These are phyloP conservation scores for Cryptococcus wingfieldii DNA, from an alignment of 1,284 basidiomycete genomes.

Conservation along the genomic window DNA sequence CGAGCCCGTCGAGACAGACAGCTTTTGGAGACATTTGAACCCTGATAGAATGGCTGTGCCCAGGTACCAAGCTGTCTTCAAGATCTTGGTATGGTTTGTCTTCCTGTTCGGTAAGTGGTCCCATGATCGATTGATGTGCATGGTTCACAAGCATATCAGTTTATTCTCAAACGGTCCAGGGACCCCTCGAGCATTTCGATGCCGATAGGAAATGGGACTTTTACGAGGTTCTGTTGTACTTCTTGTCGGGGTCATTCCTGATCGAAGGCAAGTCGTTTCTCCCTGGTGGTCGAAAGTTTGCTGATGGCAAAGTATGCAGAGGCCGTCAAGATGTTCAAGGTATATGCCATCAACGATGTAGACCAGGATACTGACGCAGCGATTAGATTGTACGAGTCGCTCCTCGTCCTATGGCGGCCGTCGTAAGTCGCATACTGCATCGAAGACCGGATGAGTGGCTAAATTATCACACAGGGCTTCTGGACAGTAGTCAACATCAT, in stretches of 20 bases:
- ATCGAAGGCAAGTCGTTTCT: slow-evolving; percentile 60
- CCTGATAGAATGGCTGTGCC: slow-evolving; percentile 81
- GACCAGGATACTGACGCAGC: neutral
- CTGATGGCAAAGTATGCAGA: slow-evolving; percentile 20
- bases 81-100: slow-evolving; percentile 69
- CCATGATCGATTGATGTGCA: neutral
- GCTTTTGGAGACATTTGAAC: slow-evolving; percentile 68
- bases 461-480: slow-evolving; percentile 54
- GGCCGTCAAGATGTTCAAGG: slow-evolving; percentile 58
- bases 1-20: slow-evolving; percentile 42
- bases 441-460: slow-evolving; percentile 19
- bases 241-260: slow-evolving; percentile 68
- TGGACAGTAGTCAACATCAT: slow-evolving; percentile 70
- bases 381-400: slow-evolving; percentile 39
- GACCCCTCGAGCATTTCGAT: slow-evolving; percentile 38
- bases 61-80: slow-evolving; percentile 54
- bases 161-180: slow-evolving; percentile 77
- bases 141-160: slow-evolving; percentile 38
- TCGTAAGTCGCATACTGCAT: slow-evolving; percentile 25
- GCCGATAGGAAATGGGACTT: slow-evolving; percentile 56
- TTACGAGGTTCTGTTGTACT: slow-evolving; percentile 74
- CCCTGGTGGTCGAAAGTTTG: neutral
- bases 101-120: slow-evolving; percentile 58
- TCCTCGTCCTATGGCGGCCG: slow-evolving; percentile 26
- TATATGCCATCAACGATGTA: slow-evolving; percentile 30